Evolutionary conservation across 2,329 filamentous ascomycete species (phyloP).

Genomic region (Microsporum ferrugineum): DNA sequence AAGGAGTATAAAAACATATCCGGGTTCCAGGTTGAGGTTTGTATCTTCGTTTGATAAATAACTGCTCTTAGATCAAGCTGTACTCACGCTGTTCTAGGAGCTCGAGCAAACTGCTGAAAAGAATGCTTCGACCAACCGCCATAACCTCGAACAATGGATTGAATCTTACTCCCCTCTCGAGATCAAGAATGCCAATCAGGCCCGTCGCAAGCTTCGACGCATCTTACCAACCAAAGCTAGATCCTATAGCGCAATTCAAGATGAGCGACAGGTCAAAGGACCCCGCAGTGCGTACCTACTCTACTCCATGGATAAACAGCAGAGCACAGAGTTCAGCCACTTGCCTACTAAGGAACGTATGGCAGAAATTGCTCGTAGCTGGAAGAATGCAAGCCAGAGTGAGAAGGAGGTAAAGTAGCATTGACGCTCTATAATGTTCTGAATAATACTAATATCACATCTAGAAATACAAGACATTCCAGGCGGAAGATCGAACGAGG

Average conservation of each 20-base stretch:
- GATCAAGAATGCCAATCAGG: slow-evolving; percentile 49
- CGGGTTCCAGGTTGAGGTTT: slow-evolving; percentile 28
- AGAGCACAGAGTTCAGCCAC: slow-evolving; percentile 39
- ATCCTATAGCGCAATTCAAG: slow-evolving; percentile 31
- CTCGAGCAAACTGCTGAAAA: slow-evolving; percentile 42
- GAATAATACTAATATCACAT: background rate
- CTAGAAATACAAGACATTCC: slow-evolving; percentile 18
- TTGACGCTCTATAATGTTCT: background rate
- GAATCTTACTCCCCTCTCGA: slow-evolving; percentile 43
- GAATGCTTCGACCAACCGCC: slow-evolving; percentile 34
- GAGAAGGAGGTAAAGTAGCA: slow-evolving; percentile 20
- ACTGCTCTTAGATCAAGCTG: background rate
- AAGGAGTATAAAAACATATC: slow-evolving; percentile 25
- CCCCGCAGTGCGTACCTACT: slow-evolving; percentile 29
- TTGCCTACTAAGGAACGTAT: slow-evolving; percentile 31
- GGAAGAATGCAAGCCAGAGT: slow-evolving; percentile 27
- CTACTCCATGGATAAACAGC: slow-evolving; percentile 37
- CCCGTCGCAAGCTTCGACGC: slow-evolving; percentile 34
- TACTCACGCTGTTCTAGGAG: background rate
- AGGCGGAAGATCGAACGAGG: slow-evolving; percentile 14
- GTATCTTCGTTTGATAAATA: slow-evolving; percentile 5
- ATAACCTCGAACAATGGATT: slow-evolving; percentile 45
- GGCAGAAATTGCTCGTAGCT: slow-evolving; percentile 4
- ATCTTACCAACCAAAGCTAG: slow-evolving; percentile 15
- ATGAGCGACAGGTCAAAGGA: slow-evolving; percentile 44